A percentile compares a stretch with the other conserved stretches of the same genome.
phyloP scores from a whole-genome alignment of 106 monocot species.

The Allium fistulosum region DNA sequence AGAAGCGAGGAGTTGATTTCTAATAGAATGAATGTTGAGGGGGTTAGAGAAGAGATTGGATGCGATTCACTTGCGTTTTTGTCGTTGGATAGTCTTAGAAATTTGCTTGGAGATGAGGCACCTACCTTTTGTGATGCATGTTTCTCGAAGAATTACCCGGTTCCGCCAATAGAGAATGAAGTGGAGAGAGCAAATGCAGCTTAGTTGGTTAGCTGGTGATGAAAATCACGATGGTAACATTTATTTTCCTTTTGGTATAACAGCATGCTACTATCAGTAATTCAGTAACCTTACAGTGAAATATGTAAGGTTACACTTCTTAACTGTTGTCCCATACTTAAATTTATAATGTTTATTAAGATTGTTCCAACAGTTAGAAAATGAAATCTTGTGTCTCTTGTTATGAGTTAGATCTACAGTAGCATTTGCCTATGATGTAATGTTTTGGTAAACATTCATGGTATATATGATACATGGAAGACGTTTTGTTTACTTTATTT shows the following conservation, averaged over 20 bases:
- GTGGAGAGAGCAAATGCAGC: background rate
- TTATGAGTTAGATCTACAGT: no score
- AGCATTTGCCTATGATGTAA: no score
- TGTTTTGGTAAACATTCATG: no score
- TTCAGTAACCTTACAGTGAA: no score
- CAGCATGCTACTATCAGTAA: no score
- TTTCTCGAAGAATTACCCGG: slow-evolving; percentile 56
- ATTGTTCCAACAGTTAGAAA: no score
- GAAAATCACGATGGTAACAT: background rate
- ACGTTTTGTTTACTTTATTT: no score
- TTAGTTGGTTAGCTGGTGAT: background rate
- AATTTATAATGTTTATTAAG: no score
- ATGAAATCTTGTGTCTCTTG: no score
- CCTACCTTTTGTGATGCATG: slow-evolving; percentile 63
- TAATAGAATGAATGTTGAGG: slow-evolving; percentile 56
- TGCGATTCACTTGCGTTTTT: slow-evolving; percentile 58
- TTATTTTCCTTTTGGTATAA: slow-evolving; percentile 7
- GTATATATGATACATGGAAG: no score
- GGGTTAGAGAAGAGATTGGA: slow-evolving; percentile 41
- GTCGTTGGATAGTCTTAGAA: slow-evolving; percentile 31
- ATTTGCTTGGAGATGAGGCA: slow-evolving; percentile 28
- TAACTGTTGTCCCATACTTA: no score
- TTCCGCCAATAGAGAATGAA: slow-evolving; percentile 35
- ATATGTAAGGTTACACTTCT: no score
- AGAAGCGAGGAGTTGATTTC: slow-evolving; percentile 56